phyloP scores from a whole-genome alignment of 148 eudicot species.

The Bassia scoparia region DNA sequence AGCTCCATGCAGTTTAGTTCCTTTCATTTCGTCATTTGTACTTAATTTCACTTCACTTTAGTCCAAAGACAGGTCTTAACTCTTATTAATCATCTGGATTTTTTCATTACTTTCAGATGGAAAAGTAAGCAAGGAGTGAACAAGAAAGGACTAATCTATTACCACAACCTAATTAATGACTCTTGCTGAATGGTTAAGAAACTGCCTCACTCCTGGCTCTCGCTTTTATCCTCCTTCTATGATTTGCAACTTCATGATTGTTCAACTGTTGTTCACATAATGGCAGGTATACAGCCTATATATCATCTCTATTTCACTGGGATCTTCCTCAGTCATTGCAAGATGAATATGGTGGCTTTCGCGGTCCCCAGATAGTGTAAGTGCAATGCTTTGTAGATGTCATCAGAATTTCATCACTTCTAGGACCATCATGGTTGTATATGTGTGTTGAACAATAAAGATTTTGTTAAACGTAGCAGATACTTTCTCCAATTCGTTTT shows the following conservation, averaged over 20 bases:
- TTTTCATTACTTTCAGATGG: slow-evolving; percentile 35
- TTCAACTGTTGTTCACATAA: neutral
- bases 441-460: too few species aligned
- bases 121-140: slow-evolving; percentile 45
- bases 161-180: slow-evolving; percentile 54
- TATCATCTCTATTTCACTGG: slow-evolving; percentile 48
- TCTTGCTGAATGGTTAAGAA: slow-evolving; percentile 36
- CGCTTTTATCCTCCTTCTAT: neutral
- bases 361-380: slow-evolving; percentile 36
- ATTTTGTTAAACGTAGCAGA: too few species aligned
- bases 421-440: too few species aligned
- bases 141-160: slow-evolving; percentile 44
- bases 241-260: neutral
- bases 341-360: slow-evolving; percentile 50
- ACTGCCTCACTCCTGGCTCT: neutral
- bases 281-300: slow-evolving; percentile 43
- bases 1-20: too few species aligned
- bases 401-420: neutral
- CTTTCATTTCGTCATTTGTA: too few species aligned
- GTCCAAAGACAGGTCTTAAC: too few species aligned
- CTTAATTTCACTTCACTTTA: too few species aligned
- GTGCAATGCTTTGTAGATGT: neutral
- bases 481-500: too few species aligned
- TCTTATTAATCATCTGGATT: neutral
- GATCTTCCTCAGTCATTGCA: slow-evolving; percentile 47